Percentiles rank a stretch among this genome's conserved stretches.
phyloP scores from a whole-genome alignment of 768 basidiomycete species.

The Coprinopsis strossmayeri region DNA sequence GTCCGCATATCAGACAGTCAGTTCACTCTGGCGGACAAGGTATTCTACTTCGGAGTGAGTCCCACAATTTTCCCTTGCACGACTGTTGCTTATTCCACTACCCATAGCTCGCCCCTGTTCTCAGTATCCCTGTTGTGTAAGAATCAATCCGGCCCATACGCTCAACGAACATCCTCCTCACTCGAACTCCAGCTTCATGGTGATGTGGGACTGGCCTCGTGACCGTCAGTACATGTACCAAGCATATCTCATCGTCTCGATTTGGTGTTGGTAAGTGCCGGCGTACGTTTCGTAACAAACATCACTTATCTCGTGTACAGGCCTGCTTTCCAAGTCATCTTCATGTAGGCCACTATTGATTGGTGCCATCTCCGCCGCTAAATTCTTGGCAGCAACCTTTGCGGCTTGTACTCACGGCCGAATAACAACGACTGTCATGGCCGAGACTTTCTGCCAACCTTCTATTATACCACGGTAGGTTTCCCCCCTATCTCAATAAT shows the following conservation, averaged over 20 bases:
- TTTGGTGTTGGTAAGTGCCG: conserved; percentile 55
- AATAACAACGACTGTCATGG: conserved; percentile 22
- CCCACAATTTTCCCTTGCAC: conserved; percentile 13
- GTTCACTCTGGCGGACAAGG: conserved; percentile 43
- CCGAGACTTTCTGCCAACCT: conserved; percentile 40
- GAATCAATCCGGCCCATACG: too few relatives aligned
- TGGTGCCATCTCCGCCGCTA: conserved; percentile 15
- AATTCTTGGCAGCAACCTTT: conserved; percentile 25
- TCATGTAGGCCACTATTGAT: conserved; percentile 41
- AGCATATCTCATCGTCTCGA: conserved; percentile 44
- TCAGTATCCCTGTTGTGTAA: conserved; percentile 56
- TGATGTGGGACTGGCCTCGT: conserved; percentile 69
- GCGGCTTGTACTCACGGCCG: conserved; percentile 30
- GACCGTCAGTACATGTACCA: conserved; percentile 57
- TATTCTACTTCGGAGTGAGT: conserved; percentile 50
- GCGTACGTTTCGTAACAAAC: conserved; percentile 8
- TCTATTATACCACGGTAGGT: conserved; percentile 42
- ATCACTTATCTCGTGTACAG: conserved; percentile 20
- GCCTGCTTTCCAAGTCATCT: conserved; percentile 54
- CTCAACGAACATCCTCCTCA: neutral
- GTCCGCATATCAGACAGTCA: conserved; percentile 31
- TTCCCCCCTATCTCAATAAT: too few relatives aligned
- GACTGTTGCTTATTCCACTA: conserved; percentile 28
- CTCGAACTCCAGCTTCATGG: conserved; percentile 35
- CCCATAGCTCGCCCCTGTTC: conserved; percentile 29